Conservation (phyloP, 305 asterid genomes). For the Solanum hybrid region DNA sequence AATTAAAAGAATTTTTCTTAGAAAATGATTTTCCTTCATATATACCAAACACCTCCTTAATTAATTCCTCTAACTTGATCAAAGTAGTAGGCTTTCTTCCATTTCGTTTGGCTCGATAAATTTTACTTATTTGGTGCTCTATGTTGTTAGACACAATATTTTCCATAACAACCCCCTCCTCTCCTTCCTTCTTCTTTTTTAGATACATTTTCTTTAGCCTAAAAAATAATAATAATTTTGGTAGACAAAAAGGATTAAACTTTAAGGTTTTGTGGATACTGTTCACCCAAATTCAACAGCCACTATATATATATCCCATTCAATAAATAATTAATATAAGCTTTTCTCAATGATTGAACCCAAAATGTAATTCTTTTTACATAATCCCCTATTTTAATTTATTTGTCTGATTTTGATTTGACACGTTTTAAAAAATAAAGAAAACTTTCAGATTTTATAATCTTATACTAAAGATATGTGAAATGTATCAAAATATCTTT, state of each 20-base stretch:
- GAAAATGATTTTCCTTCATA: neutral
- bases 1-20: neutral
- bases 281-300: neutral
- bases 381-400: neutral
- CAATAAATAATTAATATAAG: neutral
- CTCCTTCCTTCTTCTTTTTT: neutral
- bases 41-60: neutral
- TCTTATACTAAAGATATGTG: neutral
- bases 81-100: neutral
- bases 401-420: neutral
- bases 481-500: no score
- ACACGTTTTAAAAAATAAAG: no score
- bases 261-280: neutral
- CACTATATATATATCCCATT: no score
- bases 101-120: neutral
- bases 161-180: neutral
- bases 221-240: neutral
- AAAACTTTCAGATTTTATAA: neutral
- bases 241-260: neutral
- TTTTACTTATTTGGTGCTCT: neutral
- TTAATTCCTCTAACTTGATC: neutral
- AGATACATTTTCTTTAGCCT: neutral
- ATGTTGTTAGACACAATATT: neutral
- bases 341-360: neutral
- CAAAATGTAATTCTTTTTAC: neutral